Base-by-base conservation (phyloP, 2,329 filamentous ascomycete genomes). In the Madurella fahalii region DNA sequence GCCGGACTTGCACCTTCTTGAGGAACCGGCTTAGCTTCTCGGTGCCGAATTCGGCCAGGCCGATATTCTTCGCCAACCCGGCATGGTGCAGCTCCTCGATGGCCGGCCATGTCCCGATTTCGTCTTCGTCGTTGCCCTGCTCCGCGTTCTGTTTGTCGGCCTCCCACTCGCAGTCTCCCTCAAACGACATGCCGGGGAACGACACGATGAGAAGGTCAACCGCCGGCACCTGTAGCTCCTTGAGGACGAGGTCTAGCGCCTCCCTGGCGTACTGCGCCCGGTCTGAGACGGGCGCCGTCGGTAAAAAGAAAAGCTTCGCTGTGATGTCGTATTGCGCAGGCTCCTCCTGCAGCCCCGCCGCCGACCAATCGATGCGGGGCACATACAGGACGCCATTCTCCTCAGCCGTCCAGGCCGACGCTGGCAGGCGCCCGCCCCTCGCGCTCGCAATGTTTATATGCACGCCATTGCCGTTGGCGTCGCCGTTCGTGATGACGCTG, bases 291-390 rank as follows among this genome's bases (percentile, higher is more conserved):
- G 85, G 78, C 50, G 89, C 82, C 16, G 81, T 82, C 1, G 90
- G 87, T 30, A 97, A 80, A 71, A 94, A 95, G 77, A 99, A 99
- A 18, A 99, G 74, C 73, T 99, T 99, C 58, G 94, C 86, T 0
- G 93, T 96, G 66, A 96, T 91, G 68, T 96, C 91, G 75, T 99
- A 99, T 63, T 91, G 85, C 56, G 81, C 78, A 25, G 87, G 78
- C 63, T 95, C 91, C 68, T 99, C 94, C 32, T 83, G 78, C 44
- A 99, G 76, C 0, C 87, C 87, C 4, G 83, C 83, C 31, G 81
- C 74, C 12, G 82, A 76, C 77, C 87, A 89, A 69, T 90, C 83
- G 68, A 93, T 83, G 40, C 86, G 81, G 45, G 93, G 93, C 40
- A 96, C 81, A 68, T 87, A 93, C 44, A 93, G 78, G 5, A 78